Evolutionary conservation across 805 yeast genomes (phyloP), one percentile per base, ranked within the genome.

Genomic region (Ogataea siamensis): DNA sequence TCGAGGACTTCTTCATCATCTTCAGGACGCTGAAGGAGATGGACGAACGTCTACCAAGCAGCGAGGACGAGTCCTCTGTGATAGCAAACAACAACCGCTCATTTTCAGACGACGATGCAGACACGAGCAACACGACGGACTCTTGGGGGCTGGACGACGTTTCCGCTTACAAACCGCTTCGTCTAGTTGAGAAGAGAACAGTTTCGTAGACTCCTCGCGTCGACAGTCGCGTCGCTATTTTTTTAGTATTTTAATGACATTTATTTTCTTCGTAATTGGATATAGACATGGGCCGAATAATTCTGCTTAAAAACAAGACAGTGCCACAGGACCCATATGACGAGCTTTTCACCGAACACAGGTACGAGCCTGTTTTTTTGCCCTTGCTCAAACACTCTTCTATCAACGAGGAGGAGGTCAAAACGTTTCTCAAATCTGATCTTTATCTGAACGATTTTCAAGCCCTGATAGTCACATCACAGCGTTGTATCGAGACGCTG

Each of bases 401-500:
- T 31, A 59, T 74, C 16, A 71, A 77, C 42, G 68, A 75, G 8
- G 48, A 55, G 0, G 66, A 62, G 10, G 71, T 84, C 3, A 53
- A 68, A 3, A 45, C 51, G 0, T 70, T 71, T 34, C 62, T 87
- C 8, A 52, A 53, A 2, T 67, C 77, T 5, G 52, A 54, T 0
- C 65, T 62, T 7, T 78, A 75, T 43, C 42, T 73, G 1, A 32
- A 51, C 1, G 50, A 60, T 0, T 64, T 69, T 19, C 68, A 71
- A 27, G 74, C 80, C 0, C 60, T 87, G 24, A 82, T 91, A 7
- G 78, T 91, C 4, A 89, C 98, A 0, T 84, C 95, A 2, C 97
- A 91, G 57, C 62, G 98, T 47, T 95, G 96, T 2, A 95, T 89
- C 0, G 96, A 89, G 50, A 80, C 87, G 5, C 60, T 87, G 9